Evolutionary conservation across 2,329 filamentous ascomycete genomes (phyloP).

Genomic region (Penicillium sp.): DNA sequence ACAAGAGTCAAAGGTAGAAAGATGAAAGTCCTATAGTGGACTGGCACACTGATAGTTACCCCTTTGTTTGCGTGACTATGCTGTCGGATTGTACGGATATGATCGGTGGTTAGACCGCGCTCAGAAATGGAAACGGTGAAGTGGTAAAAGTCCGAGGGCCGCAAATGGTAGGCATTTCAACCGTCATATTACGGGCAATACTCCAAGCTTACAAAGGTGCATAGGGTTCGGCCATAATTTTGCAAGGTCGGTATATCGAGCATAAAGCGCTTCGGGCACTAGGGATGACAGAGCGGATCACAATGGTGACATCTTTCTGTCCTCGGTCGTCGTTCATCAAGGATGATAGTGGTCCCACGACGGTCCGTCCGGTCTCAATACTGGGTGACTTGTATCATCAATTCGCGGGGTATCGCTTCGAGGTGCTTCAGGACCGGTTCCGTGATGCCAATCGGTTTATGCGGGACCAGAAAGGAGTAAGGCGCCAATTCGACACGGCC

Average conservation of each 20-base stretch:
- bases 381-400: constrained; percentile 57
- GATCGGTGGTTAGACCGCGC: too few relatives aligned
- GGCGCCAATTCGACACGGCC: neutral
- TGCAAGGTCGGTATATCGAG: too few relatives aligned
- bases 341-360: constrained; percentile 60
- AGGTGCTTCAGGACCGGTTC: constrained; percentile 58
- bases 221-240: too few relatives aligned
- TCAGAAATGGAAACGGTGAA: too few relatives aligned
- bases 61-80: too few relatives aligned
- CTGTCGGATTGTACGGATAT: too few relatives aligned
- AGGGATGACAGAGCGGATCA: constrained; percentile 60
- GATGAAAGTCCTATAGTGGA: too few relatives aligned
- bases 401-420: constrained; percentile 59
- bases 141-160: too few relatives aligned
- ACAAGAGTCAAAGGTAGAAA: neutral
- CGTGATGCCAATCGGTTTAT: constrained; percentile 23
- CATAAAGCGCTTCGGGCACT: constrained; percentile 60
- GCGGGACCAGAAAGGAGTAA: neutral
- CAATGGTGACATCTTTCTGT: constrained; percentile 63
- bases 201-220: too few relatives aligned
- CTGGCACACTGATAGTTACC: too few relatives aligned
- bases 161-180: too few relatives aligned
- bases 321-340: constrained; percentile 54
- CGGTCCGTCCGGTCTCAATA: constrained; percentile 57
- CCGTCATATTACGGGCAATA: too few relatives aligned